Base-by-base conservation (phyloP, 2,329 filamentous ascomycete genomes). In the Chalaropsis ovoidea region DNA sequence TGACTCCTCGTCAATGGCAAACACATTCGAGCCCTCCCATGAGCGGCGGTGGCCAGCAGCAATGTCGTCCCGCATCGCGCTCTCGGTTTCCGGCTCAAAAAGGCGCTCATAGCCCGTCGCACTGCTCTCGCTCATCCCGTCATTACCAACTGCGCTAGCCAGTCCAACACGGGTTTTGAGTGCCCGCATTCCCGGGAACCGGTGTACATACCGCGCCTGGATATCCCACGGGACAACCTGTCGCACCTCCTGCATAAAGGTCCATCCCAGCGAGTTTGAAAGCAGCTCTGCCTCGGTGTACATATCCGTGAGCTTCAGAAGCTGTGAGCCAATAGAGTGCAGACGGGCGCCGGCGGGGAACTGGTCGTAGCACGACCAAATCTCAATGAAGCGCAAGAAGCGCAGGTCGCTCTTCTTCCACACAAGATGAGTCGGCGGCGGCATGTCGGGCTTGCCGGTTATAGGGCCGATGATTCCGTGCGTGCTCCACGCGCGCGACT, bases 241-340 rank as follows among this genome's bases (percentile, higher is more conserved):
- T 11, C 88, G 88, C 49, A 92, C 78, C 72, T 94, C 89, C 71
- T 92, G 87, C 39, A 94, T 75, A 69, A 92, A 90, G 0, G 83
- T 80, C 79, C 83, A 86, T 43, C 81, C 81, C 3, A 78, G 77
- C 49, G 73, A 72, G 15, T 76, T 72, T 27, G 78, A 77, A 45
- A 84, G 75, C 62, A 74, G 73, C 61, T 80, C 74, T 4, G 74
- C 75, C 6, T 81, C 76, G 5, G 74, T 70, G 71, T 93, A 93
- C 64, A 85, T 77, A 0, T 78, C 80, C 0, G 84, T 75, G 8
- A 82, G 80, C 22, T 84, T 82, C 45, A 94, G 73, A 43, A 94
- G 79, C 13, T 82, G 74, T 3, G 87, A 81, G 0, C 86, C 87
- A 67, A 87, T 76, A 45, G 84, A 78, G 68, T 86, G 80, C 45